Evolutionary conservation across 2,329 filamentous ascomycete genomes (phyloP).

Genomic region (Alternaria incomplexa): DNA sequence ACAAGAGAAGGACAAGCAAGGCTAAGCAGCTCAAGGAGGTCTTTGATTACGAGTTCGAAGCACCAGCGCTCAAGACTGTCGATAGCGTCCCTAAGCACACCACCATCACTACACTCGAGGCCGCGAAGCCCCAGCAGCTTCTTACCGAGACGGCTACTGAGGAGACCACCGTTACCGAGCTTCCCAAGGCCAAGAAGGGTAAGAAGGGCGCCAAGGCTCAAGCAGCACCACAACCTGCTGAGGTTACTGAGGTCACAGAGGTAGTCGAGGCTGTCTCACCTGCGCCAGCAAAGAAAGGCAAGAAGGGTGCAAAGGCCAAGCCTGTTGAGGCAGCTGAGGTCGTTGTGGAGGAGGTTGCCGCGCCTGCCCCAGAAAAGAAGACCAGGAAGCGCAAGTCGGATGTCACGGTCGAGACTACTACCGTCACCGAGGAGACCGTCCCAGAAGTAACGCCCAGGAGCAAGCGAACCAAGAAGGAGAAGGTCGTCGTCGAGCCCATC

Average conservation of each 20-base stretch:
- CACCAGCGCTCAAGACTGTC: constrained; percentile 72
- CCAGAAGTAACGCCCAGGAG: constrained; percentile 16
- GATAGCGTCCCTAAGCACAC: constrained; percentile 48
- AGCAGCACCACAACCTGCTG: not conserved
- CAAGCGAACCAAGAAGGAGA: constrained; percentile 34
- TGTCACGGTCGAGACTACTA: constrained; percentile 15
- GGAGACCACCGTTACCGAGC: constrained; percentile 18
- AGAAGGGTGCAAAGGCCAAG: constrained; percentile 27
- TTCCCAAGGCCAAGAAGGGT: constrained; percentile 41
- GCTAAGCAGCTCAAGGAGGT: constrained; percentile 77
- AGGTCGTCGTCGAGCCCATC: constrained; percentile 11
- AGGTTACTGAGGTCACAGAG: constrained; percentile 15
- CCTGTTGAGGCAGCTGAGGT: constrained; percentile 15
- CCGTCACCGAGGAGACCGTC: constrained; percentile 12
- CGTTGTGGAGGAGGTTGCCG: constrained; percentile 13
- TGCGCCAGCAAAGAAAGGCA: constrained; percentile 32
- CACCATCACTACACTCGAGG: constrained; percentile 23
- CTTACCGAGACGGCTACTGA: constrained; percentile 30
- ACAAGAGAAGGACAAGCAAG: constrained; percentile 71
- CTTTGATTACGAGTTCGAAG: constrained; percentile 83
- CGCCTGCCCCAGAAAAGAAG: constrained; percentile 9
- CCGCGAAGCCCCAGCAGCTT: constrained; percentile 34
- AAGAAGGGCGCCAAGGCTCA: constrained; percentile 32
- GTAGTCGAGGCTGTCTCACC: constrained; percentile 8
- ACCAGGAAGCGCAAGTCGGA: constrained; percentile 32